Evolutionary conservation across 192 early-diverging fungal genomes (phyloP), one percentile per base, ranked within the genome.

Genomic region (Rhizophlyctis rosea): DNA sequence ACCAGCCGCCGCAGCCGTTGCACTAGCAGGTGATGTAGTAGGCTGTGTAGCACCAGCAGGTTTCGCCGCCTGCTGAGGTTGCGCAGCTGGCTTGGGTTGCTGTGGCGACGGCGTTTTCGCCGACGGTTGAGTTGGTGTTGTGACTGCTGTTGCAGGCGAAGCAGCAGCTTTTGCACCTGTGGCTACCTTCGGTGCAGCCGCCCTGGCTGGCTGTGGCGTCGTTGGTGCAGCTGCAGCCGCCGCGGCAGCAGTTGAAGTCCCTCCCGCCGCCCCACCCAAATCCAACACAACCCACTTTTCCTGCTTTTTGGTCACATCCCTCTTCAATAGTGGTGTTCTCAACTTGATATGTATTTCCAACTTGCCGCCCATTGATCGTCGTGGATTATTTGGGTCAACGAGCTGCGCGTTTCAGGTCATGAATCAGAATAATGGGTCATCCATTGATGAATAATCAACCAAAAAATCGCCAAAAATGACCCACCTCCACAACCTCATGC

Each of bases 321-420:
- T 61, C 16, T 80, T 78, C 2, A 66, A 21, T 24, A 92, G 50
- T 0, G 91, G 90, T 28, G 70, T 72, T 29, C 83, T 76, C 27
- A 92, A 24, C 4, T 81, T 71, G n/a, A 94, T 69, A 27, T 74
- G 64, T 47, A 92, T 47, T 56, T 89, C 82, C 28, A 92, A 32
- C 50, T 81, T 82, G 3, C 81, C 91, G 48, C 91, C 89, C 5
- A 82, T 85, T 14, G 67, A 51, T 57, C 74, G 83, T 16, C 89
- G 79, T 21, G 77, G 74, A 58, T 77, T 84, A 1, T 50, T 64
- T 2, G 68, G 51, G 65, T 92, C 89, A 47, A 79, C 34, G 5
- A 91, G 62, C 88, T 91, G 60, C 24, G 27, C 2, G 65, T 61
- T 23, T 30, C 16, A 61, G 18, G 18, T 0, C 25, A 39, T 47